These are phyloP conservation scores for Penicillium sp. DNA, from an alignment of 2,329 filamentous ascomycete species.

Conservation along the genomic window DNA sequence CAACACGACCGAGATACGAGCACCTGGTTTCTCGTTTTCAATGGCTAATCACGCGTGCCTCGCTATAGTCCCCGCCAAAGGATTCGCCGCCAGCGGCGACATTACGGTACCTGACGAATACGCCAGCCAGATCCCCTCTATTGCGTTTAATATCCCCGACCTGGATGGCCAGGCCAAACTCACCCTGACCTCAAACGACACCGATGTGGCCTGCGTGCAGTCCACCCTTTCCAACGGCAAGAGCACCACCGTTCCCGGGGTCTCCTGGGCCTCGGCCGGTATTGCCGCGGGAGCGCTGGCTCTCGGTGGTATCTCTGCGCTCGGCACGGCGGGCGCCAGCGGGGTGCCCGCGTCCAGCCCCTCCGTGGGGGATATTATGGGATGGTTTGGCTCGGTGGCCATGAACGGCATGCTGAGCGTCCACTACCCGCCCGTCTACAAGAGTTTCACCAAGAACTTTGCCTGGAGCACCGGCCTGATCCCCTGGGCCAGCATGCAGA, in stretches of 20 bases:
- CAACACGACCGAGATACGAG: too few relatives aligned
- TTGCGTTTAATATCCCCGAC: conserved; percentile 87
- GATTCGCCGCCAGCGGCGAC: conserved; percentile 65
- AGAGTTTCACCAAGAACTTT: conserved; percentile 88
- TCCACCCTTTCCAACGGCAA: conserved; percentile 83
- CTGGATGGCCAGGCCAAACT: conserved; percentile 80
- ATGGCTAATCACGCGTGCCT: too few relatives aligned
- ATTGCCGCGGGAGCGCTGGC: conserved; percentile 78
- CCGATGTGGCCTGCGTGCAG: conserved; percentile 72
- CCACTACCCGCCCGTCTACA: conserved; percentile 78
- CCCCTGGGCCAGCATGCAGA: conserved; percentile 74
- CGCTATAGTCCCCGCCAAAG: conserved; percentile 58
- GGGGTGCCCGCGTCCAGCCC: conserved; percentile 67
- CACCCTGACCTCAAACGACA: conserved; percentile 57
- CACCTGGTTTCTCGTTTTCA: too few relatives aligned
- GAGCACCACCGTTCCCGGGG: conserved; percentile 65
- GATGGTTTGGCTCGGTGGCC: conserved; percentile 91
- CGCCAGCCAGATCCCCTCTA: conserved; percentile 70
- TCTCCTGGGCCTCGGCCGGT: conserved; percentile 77
- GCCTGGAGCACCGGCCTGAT: conserved; percentile 82
- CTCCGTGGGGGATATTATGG: conserved; percentile 76
- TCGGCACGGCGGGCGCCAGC: conserved; percentile 54
- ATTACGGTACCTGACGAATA: conserved; percentile 67
- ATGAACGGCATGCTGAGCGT: conserved; percentile 96
- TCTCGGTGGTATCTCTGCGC: conserved; percentile 65